These are phyloP conservation scores for Chondrus crispus DNA, from an alignment of 23 red algal genomes.

Conservation along the genomic window DNA sequence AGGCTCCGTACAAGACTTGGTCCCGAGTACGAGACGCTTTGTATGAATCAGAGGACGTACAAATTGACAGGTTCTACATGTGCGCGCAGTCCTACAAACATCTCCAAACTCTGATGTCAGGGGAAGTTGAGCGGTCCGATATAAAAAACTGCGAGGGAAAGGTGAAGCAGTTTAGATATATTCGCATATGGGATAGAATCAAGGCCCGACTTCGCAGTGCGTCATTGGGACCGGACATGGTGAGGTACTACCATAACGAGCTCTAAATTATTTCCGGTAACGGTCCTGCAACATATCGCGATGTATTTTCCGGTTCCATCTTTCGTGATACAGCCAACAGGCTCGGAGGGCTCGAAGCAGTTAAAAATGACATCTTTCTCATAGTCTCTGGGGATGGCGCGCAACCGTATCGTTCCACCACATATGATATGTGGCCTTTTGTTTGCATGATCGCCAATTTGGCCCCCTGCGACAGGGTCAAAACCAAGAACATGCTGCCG, in stretches of 20 bases:
- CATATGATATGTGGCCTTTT: background rate
- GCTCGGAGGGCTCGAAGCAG: background rate
- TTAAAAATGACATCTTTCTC: background rate
- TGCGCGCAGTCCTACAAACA: too few relatives aligned
- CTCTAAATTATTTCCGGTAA: too few relatives aligned
- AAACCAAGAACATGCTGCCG: background rate
- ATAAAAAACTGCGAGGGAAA: too few relatives aligned
- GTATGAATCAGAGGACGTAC: too few relatives aligned
- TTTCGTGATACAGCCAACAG: conserved; percentile 1
- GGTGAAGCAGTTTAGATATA: too few relatives aligned
- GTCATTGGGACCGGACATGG: background rate
- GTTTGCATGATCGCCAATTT: background rate
- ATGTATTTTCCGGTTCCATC: background rate
- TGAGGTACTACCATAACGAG: background rate
- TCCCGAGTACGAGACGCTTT: too few relatives aligned
- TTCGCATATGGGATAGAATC: background rate
- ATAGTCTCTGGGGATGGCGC: too few relatives aligned
- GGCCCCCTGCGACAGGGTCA: background rate
- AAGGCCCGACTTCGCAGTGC: background rate
- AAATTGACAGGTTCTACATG: too few relatives aligned
- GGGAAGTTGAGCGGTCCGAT: too few relatives aligned
- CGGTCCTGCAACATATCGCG: background rate
- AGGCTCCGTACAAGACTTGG: too few relatives aligned
- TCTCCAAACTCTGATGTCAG: too few relatives aligned
- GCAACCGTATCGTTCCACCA: background rate